Evolutionary conservation across 1,284 basidiomycete genomes (phyloP).

Genomic region (Ganoderma boninense): DNA sequence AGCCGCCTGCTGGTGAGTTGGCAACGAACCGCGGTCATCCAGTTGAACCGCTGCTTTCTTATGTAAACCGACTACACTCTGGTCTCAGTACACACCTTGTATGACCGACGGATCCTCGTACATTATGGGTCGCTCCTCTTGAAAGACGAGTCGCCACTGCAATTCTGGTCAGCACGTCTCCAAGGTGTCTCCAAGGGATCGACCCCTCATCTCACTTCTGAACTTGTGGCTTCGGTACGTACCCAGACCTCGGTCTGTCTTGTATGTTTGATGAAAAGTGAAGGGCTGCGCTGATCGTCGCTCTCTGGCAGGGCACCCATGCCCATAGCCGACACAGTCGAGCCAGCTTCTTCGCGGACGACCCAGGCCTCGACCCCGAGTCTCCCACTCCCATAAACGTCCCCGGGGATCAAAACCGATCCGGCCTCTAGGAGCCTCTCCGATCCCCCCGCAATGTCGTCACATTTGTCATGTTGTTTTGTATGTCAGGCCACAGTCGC

Average conservation of each 20-base stretch:
- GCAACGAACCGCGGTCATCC: background rate
- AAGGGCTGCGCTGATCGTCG: constrained; percentile 1
- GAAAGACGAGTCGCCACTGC: background rate
- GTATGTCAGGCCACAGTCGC: background rate
- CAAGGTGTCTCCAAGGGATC: background rate
- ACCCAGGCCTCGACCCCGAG: background rate
- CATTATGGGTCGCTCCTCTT: background rate
- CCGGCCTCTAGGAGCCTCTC: background rate
- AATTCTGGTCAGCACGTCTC: background rate
- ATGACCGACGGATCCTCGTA: background rate
- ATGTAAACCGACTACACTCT: background rate
- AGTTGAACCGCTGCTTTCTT: background rate
- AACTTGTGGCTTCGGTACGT: background rate
- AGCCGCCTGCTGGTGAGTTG: background rate
- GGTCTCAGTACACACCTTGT: background rate
- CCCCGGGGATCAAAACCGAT: background rate
- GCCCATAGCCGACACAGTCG: background rate
- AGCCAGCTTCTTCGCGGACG: background rate
- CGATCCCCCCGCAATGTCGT: background rate
- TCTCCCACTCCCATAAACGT: background rate
- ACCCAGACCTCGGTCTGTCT: background rate
- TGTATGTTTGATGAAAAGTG: background rate
- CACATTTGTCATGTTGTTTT: background rate
- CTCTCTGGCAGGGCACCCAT: background rate
- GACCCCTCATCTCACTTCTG: background rate